These are phyloP conservation scores for Penicillium sp. DNA, from an alignment of 2,329 filamentous ascomycete species.

Conservation along the genomic window DNA sequence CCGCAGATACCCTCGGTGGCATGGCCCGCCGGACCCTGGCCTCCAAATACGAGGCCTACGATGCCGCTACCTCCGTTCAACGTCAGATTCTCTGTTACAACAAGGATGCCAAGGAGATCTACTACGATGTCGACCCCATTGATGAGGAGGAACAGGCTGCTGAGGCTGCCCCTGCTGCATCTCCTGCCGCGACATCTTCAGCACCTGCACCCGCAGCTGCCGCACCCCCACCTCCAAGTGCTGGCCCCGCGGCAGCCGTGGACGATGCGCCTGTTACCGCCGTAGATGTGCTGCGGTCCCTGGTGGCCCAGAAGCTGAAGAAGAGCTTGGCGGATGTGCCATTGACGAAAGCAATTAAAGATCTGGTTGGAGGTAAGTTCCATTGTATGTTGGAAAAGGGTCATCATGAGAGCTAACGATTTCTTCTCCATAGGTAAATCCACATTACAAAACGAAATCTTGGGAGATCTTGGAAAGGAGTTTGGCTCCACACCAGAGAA, in stretches of 20 bases:
- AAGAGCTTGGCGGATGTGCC: slow-evolving; percentile 87
- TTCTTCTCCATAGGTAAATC: slow-evolving; percentile 72
- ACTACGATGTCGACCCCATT: slow-evolving; percentile 95
- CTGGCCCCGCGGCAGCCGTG: slow-evolving; percentile 83
- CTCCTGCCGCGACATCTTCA: slow-evolving; percentile 41
- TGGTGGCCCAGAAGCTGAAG: slow-evolving; percentile 98
- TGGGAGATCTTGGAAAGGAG: slow-evolving; percentile 96
- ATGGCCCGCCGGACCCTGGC: slow-evolving; percentile 97
- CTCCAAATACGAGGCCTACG: slow-evolving; percentile 97
- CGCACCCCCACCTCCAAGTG: slow-evolving; percentile 62
- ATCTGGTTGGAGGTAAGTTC: slow-evolving; percentile 86
- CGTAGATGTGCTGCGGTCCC: slow-evolving; percentile 80
- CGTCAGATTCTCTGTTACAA: slow-evolving; percentile 99
- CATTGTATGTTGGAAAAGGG: background rate
- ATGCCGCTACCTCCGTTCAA: slow-evolving; percentile 93
- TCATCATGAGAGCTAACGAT: background rate
- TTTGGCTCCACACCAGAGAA: slow-evolving; percentile 98
- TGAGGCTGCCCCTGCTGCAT: slow-evolving; percentile 41
- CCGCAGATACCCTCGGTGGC: slow-evolving; percentile 91
- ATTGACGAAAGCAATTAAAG: slow-evolving; percentile 95
- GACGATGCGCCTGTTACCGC: slow-evolving; percentile 85
- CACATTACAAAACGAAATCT: slow-evolving; percentile 96
- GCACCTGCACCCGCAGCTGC: slow-evolving; percentile 54
- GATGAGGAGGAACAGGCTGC: slow-evolving; percentile 73
- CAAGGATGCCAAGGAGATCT: slow-evolving; percentile 98